Conservation (phyloP, 2,329 filamentous ascomycete genomes). For the Dendrostoma leiphaemia region DNA sequence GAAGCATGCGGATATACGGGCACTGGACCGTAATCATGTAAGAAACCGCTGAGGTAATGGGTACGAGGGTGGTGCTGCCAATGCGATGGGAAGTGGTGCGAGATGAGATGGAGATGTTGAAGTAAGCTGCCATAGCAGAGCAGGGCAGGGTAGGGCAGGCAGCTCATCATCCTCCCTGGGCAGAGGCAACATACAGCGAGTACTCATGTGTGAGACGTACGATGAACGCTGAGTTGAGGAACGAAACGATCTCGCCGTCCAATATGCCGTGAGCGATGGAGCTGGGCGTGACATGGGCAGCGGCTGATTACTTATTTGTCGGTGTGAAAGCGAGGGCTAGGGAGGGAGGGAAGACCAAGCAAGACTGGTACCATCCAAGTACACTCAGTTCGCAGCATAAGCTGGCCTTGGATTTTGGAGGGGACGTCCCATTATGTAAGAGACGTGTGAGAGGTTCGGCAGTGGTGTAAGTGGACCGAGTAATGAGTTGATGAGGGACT, state of each 20-base stretch:
- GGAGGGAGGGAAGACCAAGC: neutral
- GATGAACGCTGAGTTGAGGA: neutral
- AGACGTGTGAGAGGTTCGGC: neutral
- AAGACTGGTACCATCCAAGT: neutral
- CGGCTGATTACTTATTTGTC: slow-evolving; percentile 10
- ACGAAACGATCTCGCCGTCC: neutral
- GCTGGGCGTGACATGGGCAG: neutral
- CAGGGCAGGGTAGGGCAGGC: no score
- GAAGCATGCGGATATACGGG: neutral
- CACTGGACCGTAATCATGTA: slow-evolving; percentile 13
- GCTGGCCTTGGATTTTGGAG: no score
- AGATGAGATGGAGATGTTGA: slow-evolving; percentile 15
- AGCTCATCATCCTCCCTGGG: neutral
- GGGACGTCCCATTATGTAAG: slow-evolving; percentile 9
- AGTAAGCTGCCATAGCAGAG: slow-evolving; percentile 11
- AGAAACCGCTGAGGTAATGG: slow-evolving; percentile 4
- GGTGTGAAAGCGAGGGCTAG: neutral
- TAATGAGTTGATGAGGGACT: neutral
- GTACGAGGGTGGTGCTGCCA: neutral
- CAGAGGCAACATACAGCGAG: slow-evolving; percentile 1
- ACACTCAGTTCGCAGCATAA: neutral
- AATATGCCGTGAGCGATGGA: neutral
- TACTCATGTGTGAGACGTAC: neutral
- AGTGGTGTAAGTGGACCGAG: neutral
- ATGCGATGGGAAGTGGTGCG: neutral